These are phyloP conservation scores for Vanrija humicola DNA, from an alignment of 1,284 basidiomycete genomes.

Conservation along the genomic window DNA sequence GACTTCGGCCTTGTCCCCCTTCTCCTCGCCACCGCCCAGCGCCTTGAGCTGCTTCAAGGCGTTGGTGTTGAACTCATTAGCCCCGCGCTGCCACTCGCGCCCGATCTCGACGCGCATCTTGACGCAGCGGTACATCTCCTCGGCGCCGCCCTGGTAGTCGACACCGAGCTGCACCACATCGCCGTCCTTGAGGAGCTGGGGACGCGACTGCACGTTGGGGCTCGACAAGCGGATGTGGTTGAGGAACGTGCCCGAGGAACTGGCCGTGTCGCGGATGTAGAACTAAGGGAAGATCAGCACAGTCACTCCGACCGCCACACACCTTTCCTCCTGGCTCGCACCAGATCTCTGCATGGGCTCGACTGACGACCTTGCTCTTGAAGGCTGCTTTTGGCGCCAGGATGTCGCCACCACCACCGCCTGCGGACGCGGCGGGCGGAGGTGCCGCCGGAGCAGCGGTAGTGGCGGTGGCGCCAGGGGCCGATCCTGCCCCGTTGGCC, in stretches of 20 bases:
- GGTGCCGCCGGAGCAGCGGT: background rate
- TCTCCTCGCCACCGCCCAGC: conserved; percentile 26
- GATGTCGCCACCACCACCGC: conserved; percentile 55
- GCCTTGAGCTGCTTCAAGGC: conserved; percentile 45
- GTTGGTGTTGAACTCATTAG: conserved; percentile 81
- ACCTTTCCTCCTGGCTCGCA: conserved; percentile 57
- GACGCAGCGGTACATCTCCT: conserved; percentile 96
- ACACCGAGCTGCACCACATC: conserved; percentile 95
- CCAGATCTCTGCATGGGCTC: conserved; percentile 95
- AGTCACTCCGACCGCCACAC: conserved; percentile 16
- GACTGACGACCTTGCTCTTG: conserved; percentile 91
- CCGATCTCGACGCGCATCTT: conserved; percentile 89
- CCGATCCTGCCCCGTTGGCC: background rate
- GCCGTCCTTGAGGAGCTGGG: conserved; percentile 82
- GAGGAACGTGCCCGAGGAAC: conserved; percentile 87
- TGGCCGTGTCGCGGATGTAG: conserved; percentile 86
- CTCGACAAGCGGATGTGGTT: conserved; percentile 87
- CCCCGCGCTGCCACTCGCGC: conserved; percentile 80
- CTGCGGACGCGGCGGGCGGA: conserved; percentile 16
- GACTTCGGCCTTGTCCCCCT: conserved; percentile 16
- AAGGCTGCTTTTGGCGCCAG: conserved; percentile 84
- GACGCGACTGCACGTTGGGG: conserved; percentile 74
- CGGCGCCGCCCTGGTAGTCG: conserved; percentile 95
- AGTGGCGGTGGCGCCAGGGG: background rate
- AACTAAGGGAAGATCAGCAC: conserved; percentile 54